phyloP scores from a whole-genome alignment of 2,329 filamentous ascomycete species.

The Venturiaceae sp. region DNA sequence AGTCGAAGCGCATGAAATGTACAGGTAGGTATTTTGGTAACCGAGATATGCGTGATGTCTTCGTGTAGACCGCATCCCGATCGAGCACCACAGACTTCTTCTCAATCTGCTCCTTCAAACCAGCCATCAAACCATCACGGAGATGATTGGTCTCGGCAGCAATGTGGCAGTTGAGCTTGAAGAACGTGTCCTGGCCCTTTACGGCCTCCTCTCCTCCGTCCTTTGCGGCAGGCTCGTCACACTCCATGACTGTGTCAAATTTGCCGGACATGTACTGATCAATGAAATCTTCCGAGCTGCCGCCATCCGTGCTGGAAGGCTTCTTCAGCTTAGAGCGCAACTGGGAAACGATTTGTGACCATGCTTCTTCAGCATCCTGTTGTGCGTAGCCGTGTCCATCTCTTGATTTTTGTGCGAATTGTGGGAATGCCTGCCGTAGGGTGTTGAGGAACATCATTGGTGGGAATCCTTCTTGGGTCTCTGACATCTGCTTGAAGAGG shows the following conservation, averaged over 20 bases:
- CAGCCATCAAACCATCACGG: constrained; percentile 74
- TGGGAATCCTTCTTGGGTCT: constrained; percentile 79
- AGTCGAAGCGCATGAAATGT: constrained; percentile 97
- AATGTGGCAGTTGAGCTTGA: constrained; percentile 96
- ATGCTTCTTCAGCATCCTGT: constrained; percentile 96
- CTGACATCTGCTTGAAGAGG: constrained; percentile 80
- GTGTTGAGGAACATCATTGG: constrained; percentile 76
- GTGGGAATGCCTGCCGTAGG: constrained; percentile 71
- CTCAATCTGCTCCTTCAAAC: constrained; percentile 79
- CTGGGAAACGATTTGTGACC: constrained; percentile 87
- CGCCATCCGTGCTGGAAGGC: constrained; percentile 28
- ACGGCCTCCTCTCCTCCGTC: constrained; percentile 64
- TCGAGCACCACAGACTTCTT: constrained; percentile 68
- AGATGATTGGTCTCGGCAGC: constrained; percentile 79
- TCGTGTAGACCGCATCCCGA: constrained; percentile 77
- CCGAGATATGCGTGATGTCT: constrained; percentile 74
- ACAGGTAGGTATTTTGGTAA: constrained; percentile 92
- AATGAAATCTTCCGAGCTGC: constrained; percentile 51
- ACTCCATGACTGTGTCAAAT: constrained; percentile 70
- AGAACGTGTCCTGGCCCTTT: constrained; percentile 62
- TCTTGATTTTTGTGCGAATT: constrained; percentile 84
- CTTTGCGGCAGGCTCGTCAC: constrained; percentile 70
- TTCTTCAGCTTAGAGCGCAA: constrained; percentile 69
- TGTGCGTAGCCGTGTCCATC: constrained; percentile 83
- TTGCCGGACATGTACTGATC: constrained; percentile 84